Evolutionary conservation across 2,329 filamentous ascomycete species (phyloP), one percentile per base, ranked within the genome.

Genomic region (Ceratocystis cacaofunesta): DNA sequence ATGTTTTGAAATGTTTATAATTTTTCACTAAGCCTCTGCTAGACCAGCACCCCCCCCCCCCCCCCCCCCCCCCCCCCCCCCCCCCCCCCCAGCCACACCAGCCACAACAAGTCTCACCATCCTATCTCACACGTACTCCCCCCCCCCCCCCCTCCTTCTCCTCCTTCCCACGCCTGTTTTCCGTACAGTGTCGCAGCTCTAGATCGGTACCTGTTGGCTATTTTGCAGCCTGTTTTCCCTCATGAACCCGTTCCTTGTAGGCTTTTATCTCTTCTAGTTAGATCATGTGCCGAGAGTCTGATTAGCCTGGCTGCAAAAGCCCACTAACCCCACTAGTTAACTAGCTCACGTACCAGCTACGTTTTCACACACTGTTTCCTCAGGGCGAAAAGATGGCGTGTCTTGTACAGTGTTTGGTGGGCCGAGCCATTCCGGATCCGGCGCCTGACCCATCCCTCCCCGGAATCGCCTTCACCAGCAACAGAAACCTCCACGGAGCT

Each of bases 1-100:
- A n/a, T 57, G 52, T 57, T 57, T 57, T 57, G 52, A 57, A 57
- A n/a, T 57, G 52, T 57, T 57, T 57, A 30, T 57, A 3, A 57
- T 32, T 57, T 57, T 28, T 2, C 22, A n/a, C 52, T 30, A 57
- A 30, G 10, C 22, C 22, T 57, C 12, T 57, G 22, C 25, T 57
- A 57, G 22, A n/a, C 30, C 52, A 6, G 25, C 25, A 22, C 46
- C 17, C 46, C 17, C 10, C 32, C 32, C 8, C 8, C 32, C 36
- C 36, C 36, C 10, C 8, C 36, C 36, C 10, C 8, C 36, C 36
- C 10, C 8, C 36, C 36, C 10, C 8, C 36, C 36, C 10, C 8
- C 36, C 36, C 10, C 8, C 36, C 36, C 10, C 8, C 36, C n/a
- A n/a, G n/a, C n/a, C n/a, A n/a, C n/a, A n/a, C n/a, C n/a, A n/a